Percentiles rank a stretch among this genome's conserved stretches.
phyloP scores from a whole-genome alignment of 495 filamentous ascomycete genomes.

The Penicillium roqueforti region DNA sequence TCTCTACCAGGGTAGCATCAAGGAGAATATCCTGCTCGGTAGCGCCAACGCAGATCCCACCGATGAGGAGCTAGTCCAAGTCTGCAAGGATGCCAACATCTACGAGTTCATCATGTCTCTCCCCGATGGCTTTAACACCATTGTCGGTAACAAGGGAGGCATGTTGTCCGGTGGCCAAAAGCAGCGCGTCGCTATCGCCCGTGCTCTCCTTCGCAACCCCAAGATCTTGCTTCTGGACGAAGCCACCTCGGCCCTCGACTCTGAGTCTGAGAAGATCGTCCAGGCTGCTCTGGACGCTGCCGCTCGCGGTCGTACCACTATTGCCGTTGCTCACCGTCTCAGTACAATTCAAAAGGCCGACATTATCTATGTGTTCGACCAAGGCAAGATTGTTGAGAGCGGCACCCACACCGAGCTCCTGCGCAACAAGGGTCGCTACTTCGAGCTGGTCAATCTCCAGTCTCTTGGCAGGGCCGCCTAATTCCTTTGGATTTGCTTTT shows the following conservation, averaged over 20 bases:
- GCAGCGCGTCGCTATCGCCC: constrained; percentile 74
- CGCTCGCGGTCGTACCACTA: constrained; percentile 69
- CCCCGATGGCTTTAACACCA: constrained; percentile 69
- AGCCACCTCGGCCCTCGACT: constrained; percentile 77
- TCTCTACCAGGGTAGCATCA: constrained; percentile 78
- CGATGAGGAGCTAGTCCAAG: constrained; percentile 66
- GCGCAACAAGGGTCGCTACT: constrained; percentile 64
- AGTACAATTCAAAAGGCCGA: constrained; percentile 81
- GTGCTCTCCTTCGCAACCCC: constrained; percentile 67
- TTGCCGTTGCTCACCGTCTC: constrained; percentile 73
- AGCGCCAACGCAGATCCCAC: constrained; percentile 56
- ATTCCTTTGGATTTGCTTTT: constrained; percentile 7
- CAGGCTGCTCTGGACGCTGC: constrained; percentile 75
- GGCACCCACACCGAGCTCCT: constrained; percentile 69
- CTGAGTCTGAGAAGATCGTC: constrained; percentile 76
- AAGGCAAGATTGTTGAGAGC: constrained; percentile 66
- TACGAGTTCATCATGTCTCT: constrained; percentile 82
- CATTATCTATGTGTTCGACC: constrained; percentile 78
- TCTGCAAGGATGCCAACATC: constrained; percentile 86
- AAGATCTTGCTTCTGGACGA: constrained; percentile 74
- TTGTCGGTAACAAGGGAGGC: constrained; percentile 72
- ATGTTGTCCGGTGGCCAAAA: constrained; percentile 82
- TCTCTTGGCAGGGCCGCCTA: constrained; percentile 60
- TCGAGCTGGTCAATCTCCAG: constrained; percentile 74
- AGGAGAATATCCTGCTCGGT: constrained; percentile 77